phyloP scores from a whole-genome alignment of 805 yeast genomes.

The Blastobotrys mokoenaii region DNA sequence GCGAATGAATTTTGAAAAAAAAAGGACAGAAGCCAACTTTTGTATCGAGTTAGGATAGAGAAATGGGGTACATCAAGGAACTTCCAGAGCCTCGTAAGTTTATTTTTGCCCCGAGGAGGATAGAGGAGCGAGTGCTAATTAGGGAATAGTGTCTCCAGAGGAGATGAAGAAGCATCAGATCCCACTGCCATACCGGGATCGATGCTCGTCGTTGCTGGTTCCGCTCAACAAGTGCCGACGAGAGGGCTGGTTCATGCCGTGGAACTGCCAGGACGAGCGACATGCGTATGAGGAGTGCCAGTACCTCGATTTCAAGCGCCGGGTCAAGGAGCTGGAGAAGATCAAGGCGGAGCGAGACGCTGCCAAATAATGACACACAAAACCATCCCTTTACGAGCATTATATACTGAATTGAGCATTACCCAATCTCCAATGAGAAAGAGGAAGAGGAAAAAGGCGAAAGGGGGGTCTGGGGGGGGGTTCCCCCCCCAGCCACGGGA shows the following conservation, averaged over 20 bases:
- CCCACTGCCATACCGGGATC: slow-evolving; percentile 73
- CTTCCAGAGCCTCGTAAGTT: slow-evolving; percentile 22
- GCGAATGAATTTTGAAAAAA: not conserved
- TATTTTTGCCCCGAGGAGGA: not conserved
- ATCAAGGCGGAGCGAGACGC: slow-evolving; percentile 35
- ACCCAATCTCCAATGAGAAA: too few species aligned
- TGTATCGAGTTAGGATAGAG: not conserved
- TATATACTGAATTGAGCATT: too few species aligned
- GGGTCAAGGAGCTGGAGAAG: slow-evolving; percentile 63
- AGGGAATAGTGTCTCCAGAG: slow-evolving; percentile 58
- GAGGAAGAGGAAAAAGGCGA: too few species aligned
- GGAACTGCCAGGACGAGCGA: slow-evolving; percentile 69
- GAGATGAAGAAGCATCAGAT: slow-evolving; percentile 74
- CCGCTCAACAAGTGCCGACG: slow-evolving; percentile 56
- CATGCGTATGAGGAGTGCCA: slow-evolving; percentile 83
- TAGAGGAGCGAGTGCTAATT: not conserved
- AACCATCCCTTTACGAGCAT: too few species aligned
- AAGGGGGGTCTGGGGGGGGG: too few species aligned
- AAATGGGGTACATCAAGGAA: slow-evolving; percentile 15
- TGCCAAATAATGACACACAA: not conserved
- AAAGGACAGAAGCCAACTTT: slow-evolving; percentile 2
- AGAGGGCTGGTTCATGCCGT: slow-evolving; percentile 50
- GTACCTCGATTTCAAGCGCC: slow-evolving; percentile 69
- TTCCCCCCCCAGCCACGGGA: too few species aligned
- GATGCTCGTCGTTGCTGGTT: slow-evolving; percentile 62